A percentile compares a stretch with the other conserved stretches of the same genome.
Conservation (phyloP, 306 rosid species). For the Arachis stenosperma region DNA sequence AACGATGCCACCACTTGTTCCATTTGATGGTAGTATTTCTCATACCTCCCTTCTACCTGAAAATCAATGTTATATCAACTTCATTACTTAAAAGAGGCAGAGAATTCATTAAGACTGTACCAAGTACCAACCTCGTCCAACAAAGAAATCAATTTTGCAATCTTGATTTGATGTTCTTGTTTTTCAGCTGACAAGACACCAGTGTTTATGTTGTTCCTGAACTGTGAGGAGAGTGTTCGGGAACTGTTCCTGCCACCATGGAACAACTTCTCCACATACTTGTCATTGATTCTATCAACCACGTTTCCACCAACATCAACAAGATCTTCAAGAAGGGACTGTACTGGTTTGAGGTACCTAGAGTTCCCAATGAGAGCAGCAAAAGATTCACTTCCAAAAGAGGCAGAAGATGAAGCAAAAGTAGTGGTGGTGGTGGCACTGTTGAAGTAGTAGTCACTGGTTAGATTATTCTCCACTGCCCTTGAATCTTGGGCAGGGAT, state of each 20-base stretch:
- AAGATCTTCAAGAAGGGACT: conserved; percentile 70
- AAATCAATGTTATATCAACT: not conserved
- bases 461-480: conserved; percentile 48
- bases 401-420: conserved; percentile 53
- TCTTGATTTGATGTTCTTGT: conserved; percentile 62
- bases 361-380: conserved; percentile 59
- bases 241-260: conserved; percentile 57
- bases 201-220: conserved; percentile 62
- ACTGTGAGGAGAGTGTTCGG: conserved; percentile 56
- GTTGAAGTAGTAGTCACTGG: conserved; percentile 53
- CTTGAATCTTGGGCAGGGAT: conserved; percentile 46
- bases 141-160: conserved; percentile 63
- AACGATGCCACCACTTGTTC: conserved; percentile 66
- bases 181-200: conserved; percentile 60
- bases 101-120: not conserved
- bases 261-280: conserved; percentile 50
- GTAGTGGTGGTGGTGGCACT: conserved; percentile 27
- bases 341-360: conserved; percentile 66
- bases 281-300: conserved; percentile 58
- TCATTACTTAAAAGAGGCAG: conserved; percentile 21
- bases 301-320: conserved; percentile 62
- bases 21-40: conserved; percentile 81
- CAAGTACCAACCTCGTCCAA: conserved; percentile 62
- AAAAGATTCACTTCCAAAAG: conserved; percentile 57
- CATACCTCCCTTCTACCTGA: conserved; percentile 76